Evolutionary conservation across 1,284 basidiomycete species (phyloP).

Genomic region (Leccinum huronense): DNA sequence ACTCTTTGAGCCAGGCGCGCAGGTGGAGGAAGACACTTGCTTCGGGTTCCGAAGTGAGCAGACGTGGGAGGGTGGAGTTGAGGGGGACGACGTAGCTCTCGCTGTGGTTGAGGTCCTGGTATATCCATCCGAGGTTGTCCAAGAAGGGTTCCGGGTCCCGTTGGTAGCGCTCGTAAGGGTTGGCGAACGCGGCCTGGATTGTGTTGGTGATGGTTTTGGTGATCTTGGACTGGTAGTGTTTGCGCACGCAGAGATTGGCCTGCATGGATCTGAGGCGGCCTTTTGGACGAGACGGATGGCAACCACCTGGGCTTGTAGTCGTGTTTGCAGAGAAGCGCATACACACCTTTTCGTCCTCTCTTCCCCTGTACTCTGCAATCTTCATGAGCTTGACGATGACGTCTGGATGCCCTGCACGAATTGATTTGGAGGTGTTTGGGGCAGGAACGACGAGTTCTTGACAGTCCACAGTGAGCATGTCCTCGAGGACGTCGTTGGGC

Average conservation of each 20-base stretch:
- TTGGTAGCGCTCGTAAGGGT: conserved; percentile 64
- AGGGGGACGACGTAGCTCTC: conserved; percentile 78
- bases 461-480: conserved; percentile 75
- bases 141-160: conserved; percentile 74
- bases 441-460: conserved; percentile 78
- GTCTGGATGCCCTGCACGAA: conserved; percentile 74
- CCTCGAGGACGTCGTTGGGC: conserved; percentile 69
- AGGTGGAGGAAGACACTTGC: conserved; percentile 85
- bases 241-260: conserved; percentile 91
- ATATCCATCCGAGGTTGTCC: conserved; percentile 85
- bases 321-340: not conserved
- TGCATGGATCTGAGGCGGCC: conserved; percentile 86
- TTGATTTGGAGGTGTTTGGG: conserved; percentile 89
- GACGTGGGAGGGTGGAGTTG: too few species aligned
- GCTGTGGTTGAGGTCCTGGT: conserved; percentile 90
- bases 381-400: conserved; percentile 92
- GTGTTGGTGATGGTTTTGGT: conserved; percentile 79
- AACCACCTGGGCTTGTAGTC: conserved; percentile 58
- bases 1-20: conserved; percentile 94
- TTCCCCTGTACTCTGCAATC: conserved; percentile 91
- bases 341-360: conserved; percentile 89
- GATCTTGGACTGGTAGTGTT: conserved; percentile 94
- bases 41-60: conserved; percentile 63
- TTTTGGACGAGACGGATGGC: conserved; percentile 94
- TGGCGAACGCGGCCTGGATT: conserved; percentile 73